Base-by-base conservation (phyloP, 2,329 filamentous ascomycete species). In the Botryotinia convoluta region DNA sequence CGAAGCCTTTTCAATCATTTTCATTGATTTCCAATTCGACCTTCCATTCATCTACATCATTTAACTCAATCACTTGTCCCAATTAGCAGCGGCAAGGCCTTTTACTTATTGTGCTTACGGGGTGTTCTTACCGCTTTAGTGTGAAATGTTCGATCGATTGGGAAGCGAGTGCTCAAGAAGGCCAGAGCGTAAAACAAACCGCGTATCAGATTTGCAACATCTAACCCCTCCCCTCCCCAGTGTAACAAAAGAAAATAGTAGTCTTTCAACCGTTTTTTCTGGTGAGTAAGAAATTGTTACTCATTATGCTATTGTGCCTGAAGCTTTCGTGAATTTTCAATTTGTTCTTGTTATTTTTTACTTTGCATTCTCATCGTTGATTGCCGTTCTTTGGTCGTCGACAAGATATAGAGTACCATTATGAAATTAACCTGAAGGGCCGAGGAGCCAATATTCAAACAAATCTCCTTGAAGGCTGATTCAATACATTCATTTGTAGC, bases 401-500 rank as follows among this genome's bases (percentile, higher is more conserved):
- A 65, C 60, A 57, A 65, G 20, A 64, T 39, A 39, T 16, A 26
- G 22, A 62, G 60, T 18, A 54, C 59, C 69, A 65, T n/a, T 76
- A 73, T 73, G 72, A 72, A 65, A 74, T 71, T 68, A 69, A 76
- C 63, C 75, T 78, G 74, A 79, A 76, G 35, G 78, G 79, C 78
- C 76, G 75, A 74, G 73, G 76, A 75, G 76, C 78, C 76, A 73
- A 71, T 69, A 29, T 72, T 54, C n/a, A 69, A 73, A 73, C 51
- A 35, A 69, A 69, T 72, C 76, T 71, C 75, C 76, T 78, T 78
- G 75, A 77, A 74, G 76, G 75, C 77, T 77, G 77, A 77, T 77
- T 75, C 73, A 59, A 67, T 77, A 74, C 71, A 63, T 77, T 78
- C 74, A 75, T 70, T 74, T 76, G 22, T 39, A 75, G 77, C 76